Evolutionary conservation across 1,284 basidiomycete genomes (phyloP), one percentile per base, ranked within the genome.

Genomic region (Trametes polyzona): DNA sequence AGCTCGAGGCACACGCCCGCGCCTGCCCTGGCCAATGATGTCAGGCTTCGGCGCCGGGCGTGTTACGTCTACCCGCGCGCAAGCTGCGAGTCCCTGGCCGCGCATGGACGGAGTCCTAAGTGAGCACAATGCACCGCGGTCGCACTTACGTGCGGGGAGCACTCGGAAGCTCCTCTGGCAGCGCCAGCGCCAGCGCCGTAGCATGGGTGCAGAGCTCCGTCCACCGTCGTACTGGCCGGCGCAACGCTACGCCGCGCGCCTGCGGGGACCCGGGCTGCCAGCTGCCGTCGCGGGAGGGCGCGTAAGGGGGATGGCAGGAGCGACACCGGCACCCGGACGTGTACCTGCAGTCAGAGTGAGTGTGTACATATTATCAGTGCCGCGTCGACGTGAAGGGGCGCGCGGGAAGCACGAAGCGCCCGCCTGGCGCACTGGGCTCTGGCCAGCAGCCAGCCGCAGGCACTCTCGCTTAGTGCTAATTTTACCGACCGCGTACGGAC

Each of bases 401-500:
- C 23, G 23, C 10, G 23, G 12, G 17, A 35, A 40, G 59, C n/a
- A 55, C 40, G 33, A 19, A 39, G 27, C 37, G 21, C 54, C 46
- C 47, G 37, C 29, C 27, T 43, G 19, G 36, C 39, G 30, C 30
- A 16, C 17, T 35, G 23, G 41, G 55, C 21, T 12, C 16, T 8
- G 32, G 11, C 27, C n/a, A 8, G 35, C 33, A 46, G 30, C 49
- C 53, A 26, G 39, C 49, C 33, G 55, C 55, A 55, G 55, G 32
- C 40, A 19, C 19, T 5, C 17, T 62, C 60, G 57, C 60, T 62
- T 62, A 54, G 60, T 47, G 60, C 57, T 54, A 56, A 62, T 47
- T 42, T 58, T 58, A 52, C 53, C 54, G 44, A 36, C 29, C 42
- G 19, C 19, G n/a, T n/a, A n/a, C n/a, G n/a, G n/a, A n/a, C n/a